Conservation (phyloP, 306 rosid genomes). For the Bauhinia variegata region DNA sequence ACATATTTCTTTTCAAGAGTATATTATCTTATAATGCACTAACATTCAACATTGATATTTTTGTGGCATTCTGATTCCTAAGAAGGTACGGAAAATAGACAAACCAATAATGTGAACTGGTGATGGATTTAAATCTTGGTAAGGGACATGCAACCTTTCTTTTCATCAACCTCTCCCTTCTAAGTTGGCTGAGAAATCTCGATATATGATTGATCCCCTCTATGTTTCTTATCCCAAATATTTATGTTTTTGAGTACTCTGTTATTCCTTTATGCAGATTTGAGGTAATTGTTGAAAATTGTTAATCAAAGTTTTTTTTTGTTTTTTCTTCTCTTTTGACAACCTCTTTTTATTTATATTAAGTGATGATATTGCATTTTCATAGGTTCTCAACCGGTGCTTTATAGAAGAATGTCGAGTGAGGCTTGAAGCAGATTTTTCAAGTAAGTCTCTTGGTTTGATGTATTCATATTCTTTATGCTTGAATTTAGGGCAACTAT, state of each 20-base stretch:
- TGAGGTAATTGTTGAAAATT: constrained; percentile 55
- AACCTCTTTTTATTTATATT: constrained; percentile 26
- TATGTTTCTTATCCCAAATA: constrained; percentile 62
- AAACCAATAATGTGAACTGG: too few relatives aligned
- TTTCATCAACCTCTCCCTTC: too few relatives aligned
- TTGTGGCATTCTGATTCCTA: too few relatives aligned
- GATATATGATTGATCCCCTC: constrained; percentile 36
- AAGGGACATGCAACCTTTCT: too few relatives aligned
- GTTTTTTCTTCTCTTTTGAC: background rate
- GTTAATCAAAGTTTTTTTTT: background rate
- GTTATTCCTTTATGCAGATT: constrained; percentile 66
- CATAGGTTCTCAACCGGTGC: constrained; percentile 68
- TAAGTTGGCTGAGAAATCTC: too few relatives aligned
- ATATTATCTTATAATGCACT: too few relatives aligned
- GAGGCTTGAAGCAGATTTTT: constrained; percentile 96
- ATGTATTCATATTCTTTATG: constrained; percentile 18
- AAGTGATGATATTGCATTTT: constrained; percentile 30
- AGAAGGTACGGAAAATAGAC: too few relatives aligned
- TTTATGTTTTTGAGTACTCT: constrained; percentile 73
- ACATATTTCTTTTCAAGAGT: too few relatives aligned
- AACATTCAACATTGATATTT: too few relatives aligned
- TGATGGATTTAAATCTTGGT: too few relatives aligned
- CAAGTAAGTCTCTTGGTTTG: constrained; percentile 80
- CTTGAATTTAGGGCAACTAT: constrained; percentile 1
- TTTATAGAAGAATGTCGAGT: constrained; percentile 74